These are phyloP conservation scores for Populus hybrid DNA, from an alignment of 441 rosid species.

Conservation along the genomic window DNA sequence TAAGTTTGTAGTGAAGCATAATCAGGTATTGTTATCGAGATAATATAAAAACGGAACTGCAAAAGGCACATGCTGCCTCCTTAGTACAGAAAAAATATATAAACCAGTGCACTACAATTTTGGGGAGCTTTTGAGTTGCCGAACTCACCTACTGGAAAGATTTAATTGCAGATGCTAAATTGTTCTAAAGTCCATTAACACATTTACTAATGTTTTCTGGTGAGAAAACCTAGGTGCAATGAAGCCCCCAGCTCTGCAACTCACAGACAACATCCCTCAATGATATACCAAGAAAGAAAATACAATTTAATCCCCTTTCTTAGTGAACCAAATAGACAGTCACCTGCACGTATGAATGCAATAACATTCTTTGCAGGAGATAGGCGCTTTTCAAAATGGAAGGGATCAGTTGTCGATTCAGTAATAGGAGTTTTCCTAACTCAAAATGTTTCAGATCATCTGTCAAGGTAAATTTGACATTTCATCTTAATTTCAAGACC, in stretches of 20 bases:
- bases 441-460: slow-evolving; percentile 97
- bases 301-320: not conserved
- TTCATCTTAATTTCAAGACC: slow-evolving; percentile 14
- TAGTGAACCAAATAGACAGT: not conserved
- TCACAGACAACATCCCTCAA: not conserved
- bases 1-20: not conserved
- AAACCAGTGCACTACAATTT: not conserved
- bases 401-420: slow-evolving; percentile 98
- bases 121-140: not conserved
- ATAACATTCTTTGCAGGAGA: slow-evolving; percentile 65
- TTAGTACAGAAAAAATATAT: not conserved
- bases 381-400: slow-evolving; percentile 96
- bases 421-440: slow-evolving; percentile 97
- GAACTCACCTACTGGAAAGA: not conserved
- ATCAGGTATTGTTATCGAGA: not conserved
- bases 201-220: not conserved
- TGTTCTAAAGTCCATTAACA: not conserved
- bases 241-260: not conserved
- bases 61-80: not conserved
- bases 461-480: slow-evolving; percentile 67
- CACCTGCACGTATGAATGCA: slow-evolving; percentile 7
- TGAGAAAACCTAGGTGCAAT: not conserved
- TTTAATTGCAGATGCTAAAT: not conserved
- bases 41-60: not conserved
- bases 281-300: not conserved